Percentiles rank a stretch among this genome's conserved stretches.
phyloP scores from a whole-genome alignment of 2,329 filamentous ascomycete genomes.

The Aspergillus pseudoviridinutans region DNA sequence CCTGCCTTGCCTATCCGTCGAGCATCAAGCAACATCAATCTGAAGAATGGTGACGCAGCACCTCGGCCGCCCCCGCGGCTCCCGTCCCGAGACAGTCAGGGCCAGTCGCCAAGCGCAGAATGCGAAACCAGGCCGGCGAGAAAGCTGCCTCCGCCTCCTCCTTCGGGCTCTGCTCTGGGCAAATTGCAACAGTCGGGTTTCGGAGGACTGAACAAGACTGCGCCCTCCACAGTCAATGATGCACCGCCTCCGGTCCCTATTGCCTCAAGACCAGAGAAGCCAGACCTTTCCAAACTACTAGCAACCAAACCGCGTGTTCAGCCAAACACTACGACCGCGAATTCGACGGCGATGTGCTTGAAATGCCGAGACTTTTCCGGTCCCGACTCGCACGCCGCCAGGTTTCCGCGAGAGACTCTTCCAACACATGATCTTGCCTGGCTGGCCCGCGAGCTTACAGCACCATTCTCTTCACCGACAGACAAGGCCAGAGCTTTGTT shows the following conservation, averaged over 20 bases:
- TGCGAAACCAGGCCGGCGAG: slow-evolving; percentile 20
- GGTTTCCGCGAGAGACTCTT: slow-evolving; percentile 68
- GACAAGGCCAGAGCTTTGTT: slow-evolving; percentile 94
- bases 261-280: slow-evolving; percentile 54
- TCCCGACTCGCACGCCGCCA: slow-evolving; percentile 72
- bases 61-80: slow-evolving; percentile 21
- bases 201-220: slow-evolving; percentile 41
- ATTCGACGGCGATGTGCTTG: slow-evolving; percentile 55
- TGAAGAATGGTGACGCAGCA: slow-evolving; percentile 4
- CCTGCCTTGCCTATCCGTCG: slow-evolving; percentile 19
- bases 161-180: slow-evolving; percentile 31
- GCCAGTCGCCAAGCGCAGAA: slow-evolving; percentile 12
- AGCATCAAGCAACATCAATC: slow-evolving; percentile 12
- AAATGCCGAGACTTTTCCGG: slow-evolving; percentile 83
- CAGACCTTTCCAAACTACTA: slow-evolving; percentile 55
- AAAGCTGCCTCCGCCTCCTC: slow-evolving; percentile 32
- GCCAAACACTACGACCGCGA: slow-evolving; percentile 13
- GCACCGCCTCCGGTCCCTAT: slow-evolving; percentile 50
- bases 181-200: slow-evolving; percentile 45
- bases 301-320: slow-evolving; percentile 47
- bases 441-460: slow-evolving; percentile 73
- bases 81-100: slow-evolving; percentile 17
- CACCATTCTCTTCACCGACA: slow-evolving; percentile 73
- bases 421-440: slow-evolving; percentile 66
- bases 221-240: slow-evolving; percentile 14